Evolutionary conservation across 108 stramenopile species (phyloP).

Genomic region (Fistulifera solaris): DNA sequence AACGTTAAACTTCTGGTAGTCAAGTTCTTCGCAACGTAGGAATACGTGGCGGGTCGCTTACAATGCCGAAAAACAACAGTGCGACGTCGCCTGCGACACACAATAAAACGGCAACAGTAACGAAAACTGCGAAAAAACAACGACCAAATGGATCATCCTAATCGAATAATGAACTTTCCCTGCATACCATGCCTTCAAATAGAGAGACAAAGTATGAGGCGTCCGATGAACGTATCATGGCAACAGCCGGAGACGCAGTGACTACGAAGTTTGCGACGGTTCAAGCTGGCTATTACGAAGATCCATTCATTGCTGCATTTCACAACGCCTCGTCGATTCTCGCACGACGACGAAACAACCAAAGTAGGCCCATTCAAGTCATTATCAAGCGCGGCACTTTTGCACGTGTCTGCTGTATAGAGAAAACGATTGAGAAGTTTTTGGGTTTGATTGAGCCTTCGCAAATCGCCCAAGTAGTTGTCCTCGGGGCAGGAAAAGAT

Average conservation of each 20-base stretch:
- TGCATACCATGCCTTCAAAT: no score
- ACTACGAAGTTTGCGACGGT: slow-evolving; percentile 61
- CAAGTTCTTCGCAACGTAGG: no score
- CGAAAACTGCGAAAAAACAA: no score
- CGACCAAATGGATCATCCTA: no score
- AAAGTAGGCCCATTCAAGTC: slow-evolving; percentile 39
- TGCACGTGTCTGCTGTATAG: slow-evolving; percentile 74
- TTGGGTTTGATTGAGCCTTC: slow-evolving; percentile 13
- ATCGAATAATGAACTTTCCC: no score
- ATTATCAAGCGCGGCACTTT: slow-evolving; percentile 80
- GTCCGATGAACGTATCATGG: slow-evolving; percentile 35
- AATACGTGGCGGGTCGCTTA: no score
- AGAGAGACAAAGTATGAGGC: neutral
- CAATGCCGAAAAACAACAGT: no score
- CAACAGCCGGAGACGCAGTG: slow-evolving; percentile 75
- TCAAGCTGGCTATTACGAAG: slow-evolving; percentile 65
- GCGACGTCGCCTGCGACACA: no score
- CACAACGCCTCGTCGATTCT: slow-evolving; percentile 2
- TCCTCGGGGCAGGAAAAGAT: slow-evolving; percentile 80
- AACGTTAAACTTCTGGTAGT: no score
- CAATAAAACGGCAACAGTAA: no score
- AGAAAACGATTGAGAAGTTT: slow-evolving; percentile 64
- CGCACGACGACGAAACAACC: neutral
- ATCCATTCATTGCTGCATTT: slow-evolving; percentile 60
- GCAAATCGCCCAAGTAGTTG: slow-evolving; percentile 45